Conservation (phyloP, 192 early-diverging fungal genomes). For the Rhizoclosmatium globosum region DNA sequence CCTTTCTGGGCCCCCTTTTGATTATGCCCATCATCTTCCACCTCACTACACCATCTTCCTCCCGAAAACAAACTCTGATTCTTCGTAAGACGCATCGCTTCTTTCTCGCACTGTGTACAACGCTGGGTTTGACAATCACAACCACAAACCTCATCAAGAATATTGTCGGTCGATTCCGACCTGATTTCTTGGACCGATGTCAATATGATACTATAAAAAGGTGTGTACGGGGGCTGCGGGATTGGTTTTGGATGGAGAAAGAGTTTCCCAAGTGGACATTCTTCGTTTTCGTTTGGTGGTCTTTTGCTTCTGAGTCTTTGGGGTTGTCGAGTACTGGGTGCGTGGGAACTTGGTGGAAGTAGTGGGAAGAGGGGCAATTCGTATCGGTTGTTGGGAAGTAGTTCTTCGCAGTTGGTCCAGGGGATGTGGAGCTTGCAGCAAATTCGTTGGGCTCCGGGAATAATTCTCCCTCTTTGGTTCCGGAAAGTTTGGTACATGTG, state of each 20-base stretch:
- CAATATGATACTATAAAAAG: constrained; percentile 25
- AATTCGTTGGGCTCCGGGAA: neutral
- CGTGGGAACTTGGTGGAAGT: neutral
- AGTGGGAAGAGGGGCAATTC: neutral
- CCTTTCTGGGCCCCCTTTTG: neutral
- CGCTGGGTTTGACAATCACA: constrained; percentile 5
- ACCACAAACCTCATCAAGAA: constrained; percentile 32
- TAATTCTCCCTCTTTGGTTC: neutral
- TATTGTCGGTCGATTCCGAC: constrained; percentile 63
- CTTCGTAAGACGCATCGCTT: constrained; percentile 27
- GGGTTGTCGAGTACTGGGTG: neutral
- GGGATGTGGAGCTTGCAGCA: neutral
- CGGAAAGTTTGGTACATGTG: neutral
- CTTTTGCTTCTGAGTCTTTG: constrained; percentile 5
- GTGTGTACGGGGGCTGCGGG: constrained; percentile 49
- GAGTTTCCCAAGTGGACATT: constrained; percentile 90
- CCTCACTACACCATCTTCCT: neutral
- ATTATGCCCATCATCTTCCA: neutral
- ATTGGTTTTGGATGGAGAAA: constrained; percentile 77
- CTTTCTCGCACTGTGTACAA: neutral
- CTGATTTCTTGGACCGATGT: constrained; percentile 77
- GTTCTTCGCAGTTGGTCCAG: neutral
- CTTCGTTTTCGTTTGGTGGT: constrained; percentile 66
- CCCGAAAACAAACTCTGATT: neutral
- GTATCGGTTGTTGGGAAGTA: too few species aligned